Base-by-base conservation (phyloP, 441 rosid genomes). In the Iberis amara region DNA sequence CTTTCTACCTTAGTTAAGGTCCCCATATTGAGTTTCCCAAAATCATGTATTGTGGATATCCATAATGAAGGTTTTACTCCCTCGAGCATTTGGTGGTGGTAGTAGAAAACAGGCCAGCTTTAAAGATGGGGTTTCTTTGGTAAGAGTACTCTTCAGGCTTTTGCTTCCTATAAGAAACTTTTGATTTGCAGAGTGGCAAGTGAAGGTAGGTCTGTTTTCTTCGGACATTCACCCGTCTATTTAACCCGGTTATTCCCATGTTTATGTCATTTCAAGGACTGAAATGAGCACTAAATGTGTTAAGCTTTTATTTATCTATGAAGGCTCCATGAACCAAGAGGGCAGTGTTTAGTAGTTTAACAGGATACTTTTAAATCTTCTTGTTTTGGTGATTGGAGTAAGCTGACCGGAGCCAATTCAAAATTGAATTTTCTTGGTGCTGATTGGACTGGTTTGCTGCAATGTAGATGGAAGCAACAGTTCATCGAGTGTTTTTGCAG, bases 331-430 rank as follows among this genome's bases (percentile, higher is more conserved):
- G 64, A 67, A 70, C 72, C 68, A 75, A 66, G 74, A 73, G 57
- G 68, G 68, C 81, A 75, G 51, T 70, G 10, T 64, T 76, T 40
- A 68, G 69, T 57, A 74, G 59, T 15, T 72, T 65, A 33, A 47
- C 44, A 59, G 70, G 73, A 65, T 58, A 64, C 49, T 50, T 70
- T 44, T 74, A 61, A 36, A 55, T 73, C 65, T 81, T 31, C 68
- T 73, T 78, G 55, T 74, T 82, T 76, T 74, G 76, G 66, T 79
- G 78, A 68, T 65, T 72, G 85, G 81, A 75, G 89, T 70, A 57
- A 73, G 83, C 77, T 85, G 75, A 62, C 73, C 70, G 89, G 82
- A 79, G 90, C 77, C 68, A 66, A 78, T 76, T 80, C 50, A 66
- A 69, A 44, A 46, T 46, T 76, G 85, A 85, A 66, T 69, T 74